Evolutionary conservation across 495 filamentous ascomycete genomes (phyloP).

Genomic region (Paragyromitra xinjiangensis): DNA sequence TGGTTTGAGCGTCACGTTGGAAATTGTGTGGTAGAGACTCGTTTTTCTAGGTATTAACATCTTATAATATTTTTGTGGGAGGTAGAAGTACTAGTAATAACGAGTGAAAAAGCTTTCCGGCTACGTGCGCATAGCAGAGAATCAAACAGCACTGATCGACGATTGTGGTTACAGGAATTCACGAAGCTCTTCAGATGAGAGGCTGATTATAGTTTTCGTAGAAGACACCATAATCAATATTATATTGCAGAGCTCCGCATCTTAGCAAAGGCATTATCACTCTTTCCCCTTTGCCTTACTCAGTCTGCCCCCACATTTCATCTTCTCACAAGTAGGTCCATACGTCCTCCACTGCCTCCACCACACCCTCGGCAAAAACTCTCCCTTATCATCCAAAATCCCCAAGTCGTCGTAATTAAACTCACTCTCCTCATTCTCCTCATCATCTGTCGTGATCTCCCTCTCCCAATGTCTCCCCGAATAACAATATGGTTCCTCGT

Average conservation of each 20-base stretch:
- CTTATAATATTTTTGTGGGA: too few relatives aligned
- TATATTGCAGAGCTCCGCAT: too few relatives aligned
- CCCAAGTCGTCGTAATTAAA: background rate
- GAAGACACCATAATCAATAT: too few relatives aligned
- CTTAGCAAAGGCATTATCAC: background rate
- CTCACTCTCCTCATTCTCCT: conserved; percentile 12
- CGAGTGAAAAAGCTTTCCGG: too few relatives aligned
- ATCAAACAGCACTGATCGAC: background rate
- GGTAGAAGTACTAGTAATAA: too few relatives aligned
- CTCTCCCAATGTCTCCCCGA: conserved; percentile 28
- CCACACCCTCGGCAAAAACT: background rate
- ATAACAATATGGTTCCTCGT: conserved; percentile 30
- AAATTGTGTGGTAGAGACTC: too few relatives aligned
- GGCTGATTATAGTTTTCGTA: background rate
- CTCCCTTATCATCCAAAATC: conserved; percentile 10
- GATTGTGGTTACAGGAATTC: background rate
- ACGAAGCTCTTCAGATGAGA: background rate
- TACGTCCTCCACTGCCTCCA: conserved; percentile 30
- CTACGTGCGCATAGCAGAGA: too few relatives aligned
- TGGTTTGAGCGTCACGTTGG: too few relatives aligned
- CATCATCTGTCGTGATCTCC: conserved; percentile 38
- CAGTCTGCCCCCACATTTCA: conserved; percentile 7
- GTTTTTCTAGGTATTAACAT: too few relatives aligned
- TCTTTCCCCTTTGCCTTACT: background rate
- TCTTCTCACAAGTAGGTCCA: conserved; percentile 28